Conservation (phyloP, 306 rosid species). For the Betula pendula region DNA sequence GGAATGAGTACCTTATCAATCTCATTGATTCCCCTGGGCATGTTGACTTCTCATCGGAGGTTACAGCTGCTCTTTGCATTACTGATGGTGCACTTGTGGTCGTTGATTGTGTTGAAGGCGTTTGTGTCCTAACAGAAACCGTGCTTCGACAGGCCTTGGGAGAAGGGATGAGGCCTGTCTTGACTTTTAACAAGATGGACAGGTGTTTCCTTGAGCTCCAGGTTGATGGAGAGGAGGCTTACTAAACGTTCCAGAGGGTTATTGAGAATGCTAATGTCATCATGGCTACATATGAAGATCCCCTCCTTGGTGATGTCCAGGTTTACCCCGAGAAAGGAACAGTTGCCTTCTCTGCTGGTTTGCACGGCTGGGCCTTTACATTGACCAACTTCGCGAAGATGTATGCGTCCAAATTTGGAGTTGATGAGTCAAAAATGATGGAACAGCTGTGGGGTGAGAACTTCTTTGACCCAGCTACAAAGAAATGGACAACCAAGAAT, state of each 20-base stretch:
- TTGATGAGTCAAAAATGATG: constrained; percentile 62
- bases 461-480: constrained; percentile 58
- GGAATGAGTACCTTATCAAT: constrained; percentile 92
- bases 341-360: constrained; percentile 73
- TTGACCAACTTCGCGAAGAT: constrained; percentile 68
- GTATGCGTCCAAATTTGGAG: constrained; percentile 60
- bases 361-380: constrained; percentile 83
- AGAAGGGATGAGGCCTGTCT: constrained; percentile 84
- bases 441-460: constrained; percentile 61
- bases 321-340: constrained; percentile 82
- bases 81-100: constrained; percentile 94
- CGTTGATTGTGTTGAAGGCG: constrained; percentile 92
- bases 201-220: constrained; percentile 96
- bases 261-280: constrained; percentile 95
- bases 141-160: constrained; percentile 91
- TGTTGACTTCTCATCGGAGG: constrained; percentile 91
- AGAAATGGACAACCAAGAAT: constrained; percentile 60
- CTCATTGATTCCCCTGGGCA: constrained; percentile 95
- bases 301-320: constrained; percentile 69
- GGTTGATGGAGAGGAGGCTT: constrained; percentile 96
- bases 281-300: constrained; percentile 81
- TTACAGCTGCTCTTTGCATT: constrained; percentile 93
- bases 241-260: constrained; percentile 73
- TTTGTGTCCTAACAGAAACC: constrained; percentile 89
- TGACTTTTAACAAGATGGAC: constrained; percentile 95